A percentile compares a stretch with the other conserved stretches of the same genome.
phyloP scores from a whole-genome alignment of 805 yeast species.

The Wickerhamiella dianesei region DNA sequence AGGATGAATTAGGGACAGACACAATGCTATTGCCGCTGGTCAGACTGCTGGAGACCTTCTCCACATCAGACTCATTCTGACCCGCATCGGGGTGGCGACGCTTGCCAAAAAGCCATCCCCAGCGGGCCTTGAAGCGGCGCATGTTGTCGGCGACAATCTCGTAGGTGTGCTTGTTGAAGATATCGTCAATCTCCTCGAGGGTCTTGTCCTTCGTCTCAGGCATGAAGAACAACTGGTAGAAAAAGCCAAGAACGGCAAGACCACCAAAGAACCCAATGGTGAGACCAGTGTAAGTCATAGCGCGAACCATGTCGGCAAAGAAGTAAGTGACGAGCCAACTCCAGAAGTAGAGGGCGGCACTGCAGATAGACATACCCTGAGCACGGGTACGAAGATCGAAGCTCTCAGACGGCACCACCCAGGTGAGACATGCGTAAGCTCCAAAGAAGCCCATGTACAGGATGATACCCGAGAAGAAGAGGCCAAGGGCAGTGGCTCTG shows the following conservation, averaged over 20 bases:
- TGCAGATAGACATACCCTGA: slow-evolving; percentile 49
- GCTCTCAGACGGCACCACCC: slow-evolving; percentile 57
- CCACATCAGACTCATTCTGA: not conserved
- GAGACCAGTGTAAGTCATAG: slow-evolving; percentile 49
- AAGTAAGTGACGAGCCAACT: slow-evolving; percentile 51
- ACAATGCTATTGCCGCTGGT: not conserved
- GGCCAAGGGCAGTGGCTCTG: slow-evolving; percentile 39
- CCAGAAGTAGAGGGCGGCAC: slow-evolving; percentile 44
- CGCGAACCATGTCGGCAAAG: slow-evolving; percentile 41
- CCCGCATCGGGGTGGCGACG: not conserved
- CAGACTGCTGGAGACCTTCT: not conserved
- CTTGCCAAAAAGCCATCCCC: slow-evolving; percentile 8
- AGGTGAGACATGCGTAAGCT: slow-evolving; percentile 50
- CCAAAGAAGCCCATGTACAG: slow-evolving; percentile 56
- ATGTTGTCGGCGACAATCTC: slow-evolving; percentile 20
- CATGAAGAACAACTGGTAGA: slow-evolving; percentile 35
- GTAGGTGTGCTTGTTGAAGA: slow-evolving; percentile 38
- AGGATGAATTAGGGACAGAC: not conserved
- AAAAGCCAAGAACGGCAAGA: slow-evolving; percentile 41
- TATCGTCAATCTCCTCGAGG: slow-evolving; percentile 56
- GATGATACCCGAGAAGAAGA: slow-evolving; percentile 48
- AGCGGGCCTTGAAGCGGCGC: slow-evolving; percentile 2
- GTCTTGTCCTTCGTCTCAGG: slow-evolving; percentile 63
- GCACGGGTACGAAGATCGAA: slow-evolving; percentile 47
- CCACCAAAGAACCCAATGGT: slow-evolving; percentile 58